Evolutionary conservation across 257 asterid genomes (phyloP).

Genomic region (Solanum chiquidenum): DNA sequence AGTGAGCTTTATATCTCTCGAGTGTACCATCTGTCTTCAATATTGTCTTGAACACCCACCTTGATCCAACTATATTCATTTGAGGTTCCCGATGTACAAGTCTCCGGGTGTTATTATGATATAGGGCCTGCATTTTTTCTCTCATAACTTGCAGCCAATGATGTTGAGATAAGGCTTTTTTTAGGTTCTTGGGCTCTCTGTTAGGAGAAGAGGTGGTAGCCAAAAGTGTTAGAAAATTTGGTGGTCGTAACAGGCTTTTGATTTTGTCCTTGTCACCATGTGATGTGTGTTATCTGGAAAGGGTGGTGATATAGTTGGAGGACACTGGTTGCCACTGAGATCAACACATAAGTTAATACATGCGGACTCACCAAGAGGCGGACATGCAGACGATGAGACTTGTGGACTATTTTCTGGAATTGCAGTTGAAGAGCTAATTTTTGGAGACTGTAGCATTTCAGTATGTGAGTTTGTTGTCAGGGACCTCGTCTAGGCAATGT

Average conservation of each 20-base stretch:
- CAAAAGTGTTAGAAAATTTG: not conserved
- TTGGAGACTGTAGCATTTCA: not conserved
- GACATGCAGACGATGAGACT: not conserved
- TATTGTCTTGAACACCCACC: too few species aligned
- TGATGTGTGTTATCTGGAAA: not conserved
- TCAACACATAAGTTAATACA: not conserved
- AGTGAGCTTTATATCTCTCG: too few species aligned
- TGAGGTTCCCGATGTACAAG: not conserved
- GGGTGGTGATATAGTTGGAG: not conserved
- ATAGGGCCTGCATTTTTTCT: not conserved
- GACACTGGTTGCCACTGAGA: not conserved
- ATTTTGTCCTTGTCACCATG: not conserved
- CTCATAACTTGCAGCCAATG: not conserved
- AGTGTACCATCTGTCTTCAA: too few species aligned
- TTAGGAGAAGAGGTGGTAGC: not conserved
- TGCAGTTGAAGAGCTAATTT: not conserved
- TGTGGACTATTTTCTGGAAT: not conserved
- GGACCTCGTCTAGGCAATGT: not conserved
- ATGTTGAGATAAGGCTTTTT: not conserved
- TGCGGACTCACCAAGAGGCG: not conserved
- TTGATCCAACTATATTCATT: too few species aligned
- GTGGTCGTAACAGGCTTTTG: not conserved
- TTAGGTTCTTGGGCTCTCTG: not conserved
- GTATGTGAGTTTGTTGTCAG: not conserved
- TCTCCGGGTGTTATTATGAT: not conserved